Conservation (phyloP, 2,329 filamentous ascomycete genomes). For the Penicillium polonicum region DNA sequence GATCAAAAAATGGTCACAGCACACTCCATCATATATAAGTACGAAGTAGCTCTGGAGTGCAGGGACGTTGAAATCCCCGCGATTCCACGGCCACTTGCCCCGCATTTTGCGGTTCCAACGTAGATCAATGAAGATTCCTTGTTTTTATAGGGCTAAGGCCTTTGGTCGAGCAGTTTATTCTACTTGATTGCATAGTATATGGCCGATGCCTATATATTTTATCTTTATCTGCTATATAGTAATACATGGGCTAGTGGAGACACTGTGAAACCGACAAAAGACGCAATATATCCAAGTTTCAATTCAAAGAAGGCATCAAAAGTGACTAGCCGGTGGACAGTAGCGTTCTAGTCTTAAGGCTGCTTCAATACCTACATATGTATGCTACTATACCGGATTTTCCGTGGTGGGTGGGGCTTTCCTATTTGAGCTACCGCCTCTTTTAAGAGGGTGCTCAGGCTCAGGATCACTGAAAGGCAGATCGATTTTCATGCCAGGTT, state of each 20-base stretch:
- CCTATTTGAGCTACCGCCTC: too few species aligned
- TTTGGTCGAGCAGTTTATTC: not conserved
- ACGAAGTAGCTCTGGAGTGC: not conserved
- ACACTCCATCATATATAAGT: not conserved
- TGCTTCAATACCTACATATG: not conserved
- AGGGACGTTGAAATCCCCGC: not conserved
- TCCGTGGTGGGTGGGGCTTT: too few species aligned
- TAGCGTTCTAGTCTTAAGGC: not conserved
- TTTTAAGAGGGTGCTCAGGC: too few species aligned
- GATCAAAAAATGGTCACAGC: not conserved
- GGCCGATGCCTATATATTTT: not conserved
- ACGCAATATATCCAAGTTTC: not conserved
- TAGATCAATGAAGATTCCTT: not conserved
- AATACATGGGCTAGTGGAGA: not conserved
- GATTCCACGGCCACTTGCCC: not conserved
- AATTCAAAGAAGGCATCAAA: not conserved
- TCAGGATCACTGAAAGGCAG: too few species aligned
- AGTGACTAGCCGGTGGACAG: not conserved
- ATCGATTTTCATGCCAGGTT: too few species aligned
- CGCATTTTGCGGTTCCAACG: not conserved
- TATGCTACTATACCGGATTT: not conserved
- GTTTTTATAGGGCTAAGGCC: not conserved
- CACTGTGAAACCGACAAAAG: not conserved
- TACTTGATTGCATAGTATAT: not conserved
- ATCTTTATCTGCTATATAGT: too few species aligned